Conservation (phyloP, 2,329 filamentous ascomycete species). For the Magnaporthiopsis incrustans region DNA sequence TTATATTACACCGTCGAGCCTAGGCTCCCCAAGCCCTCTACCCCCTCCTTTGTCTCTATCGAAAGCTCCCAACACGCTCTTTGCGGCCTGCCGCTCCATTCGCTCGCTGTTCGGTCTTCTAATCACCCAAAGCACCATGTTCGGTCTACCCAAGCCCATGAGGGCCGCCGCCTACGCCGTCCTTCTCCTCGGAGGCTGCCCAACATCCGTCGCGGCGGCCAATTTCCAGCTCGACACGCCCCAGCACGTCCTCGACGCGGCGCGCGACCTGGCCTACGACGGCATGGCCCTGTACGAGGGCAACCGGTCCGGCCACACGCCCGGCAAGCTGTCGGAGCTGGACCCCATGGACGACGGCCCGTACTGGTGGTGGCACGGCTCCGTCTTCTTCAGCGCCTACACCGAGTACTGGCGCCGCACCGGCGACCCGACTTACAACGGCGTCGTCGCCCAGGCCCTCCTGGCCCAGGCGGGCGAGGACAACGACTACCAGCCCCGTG, state of each 20-base stretch:
- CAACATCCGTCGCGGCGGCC: neutral
- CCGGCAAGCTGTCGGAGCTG: conserved; percentile 14
- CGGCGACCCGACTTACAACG: conserved; percentile 44
- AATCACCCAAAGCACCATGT: neutral
- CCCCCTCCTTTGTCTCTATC: no score
- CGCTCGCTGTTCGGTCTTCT: neutral
- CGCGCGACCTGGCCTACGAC: neutral
- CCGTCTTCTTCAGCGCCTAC: conserved; percentile 21
- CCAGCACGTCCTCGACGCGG: neutral
- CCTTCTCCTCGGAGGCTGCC: neutral
- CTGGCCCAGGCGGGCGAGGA: conserved; percentile 37
- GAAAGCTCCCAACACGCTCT: neutral
- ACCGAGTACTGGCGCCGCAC: conserved; percentile 32
- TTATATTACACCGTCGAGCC: no score
- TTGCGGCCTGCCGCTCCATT: neutral
- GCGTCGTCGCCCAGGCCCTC: conserved; percentile 34
- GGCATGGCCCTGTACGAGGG: conserved; percentile 1
- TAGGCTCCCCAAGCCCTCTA: no score
- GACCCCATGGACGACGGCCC: conserved; percentile 20
- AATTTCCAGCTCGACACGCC: neutral
- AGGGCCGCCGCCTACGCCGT: neutral
- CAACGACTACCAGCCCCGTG: conserved; percentile 39
- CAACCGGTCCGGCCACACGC: neutral
- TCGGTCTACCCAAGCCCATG: neutral
- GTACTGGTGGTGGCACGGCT: conserved; percentile 25